Percentiles rank a stretch among this genome's conserved stretches.
These are phyloP conservation scores for Hevea brasiliensis DNA, from an alignment of 345 rosid species.

Conservation along the genomic window DNA sequence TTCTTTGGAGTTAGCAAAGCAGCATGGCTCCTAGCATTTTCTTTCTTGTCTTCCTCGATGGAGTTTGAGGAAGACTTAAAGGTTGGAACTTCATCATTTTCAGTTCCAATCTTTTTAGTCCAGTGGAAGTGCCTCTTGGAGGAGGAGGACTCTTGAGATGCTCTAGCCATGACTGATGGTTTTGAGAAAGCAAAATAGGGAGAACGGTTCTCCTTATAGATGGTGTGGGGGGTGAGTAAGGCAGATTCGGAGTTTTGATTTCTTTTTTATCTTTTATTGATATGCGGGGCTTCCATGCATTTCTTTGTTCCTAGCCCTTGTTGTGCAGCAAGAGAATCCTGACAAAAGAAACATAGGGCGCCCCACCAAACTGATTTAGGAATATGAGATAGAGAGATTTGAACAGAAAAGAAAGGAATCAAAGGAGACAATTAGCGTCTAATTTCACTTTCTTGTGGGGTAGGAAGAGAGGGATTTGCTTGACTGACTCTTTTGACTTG, in stretches of 20 bases:
- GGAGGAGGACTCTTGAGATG: constrained; percentile 56
- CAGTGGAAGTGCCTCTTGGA: constrained; percentile 79
- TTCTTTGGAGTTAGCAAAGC: constrained; percentile 49
- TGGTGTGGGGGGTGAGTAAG: background rate
- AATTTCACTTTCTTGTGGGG: constrained; percentile 78
- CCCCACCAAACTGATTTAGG: constrained; percentile 27
- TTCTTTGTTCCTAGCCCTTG: constrained; percentile 9
- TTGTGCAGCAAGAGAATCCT: constrained; percentile 21
- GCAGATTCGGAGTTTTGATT: background rate
- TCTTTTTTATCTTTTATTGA: constrained; percentile 1
- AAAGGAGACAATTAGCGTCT: constrained; percentile 14
- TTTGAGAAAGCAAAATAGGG: constrained; percentile 12
- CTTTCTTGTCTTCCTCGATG: constrained; percentile 31
- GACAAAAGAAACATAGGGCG: constrained; percentile 27
- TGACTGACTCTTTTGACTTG: constrained; percentile 71
- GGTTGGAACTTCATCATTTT: constrained; percentile 48
- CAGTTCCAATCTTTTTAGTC: constrained; percentile 72
- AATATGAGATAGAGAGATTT: background rate
- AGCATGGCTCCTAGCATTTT: constrained; percentile 7
- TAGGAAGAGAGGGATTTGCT: constrained; percentile 34
- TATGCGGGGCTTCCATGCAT: constrained; percentile 12
- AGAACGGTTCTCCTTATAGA: constrained; percentile 21
- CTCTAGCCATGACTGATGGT: constrained; percentile 21
- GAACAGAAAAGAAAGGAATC: constrained; percentile 14
- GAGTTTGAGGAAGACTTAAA: constrained; percentile 30